phyloP scores from a whole-genome alignment of 768 basidiomycete genomes.

The Sutorius australiensis region DNA sequence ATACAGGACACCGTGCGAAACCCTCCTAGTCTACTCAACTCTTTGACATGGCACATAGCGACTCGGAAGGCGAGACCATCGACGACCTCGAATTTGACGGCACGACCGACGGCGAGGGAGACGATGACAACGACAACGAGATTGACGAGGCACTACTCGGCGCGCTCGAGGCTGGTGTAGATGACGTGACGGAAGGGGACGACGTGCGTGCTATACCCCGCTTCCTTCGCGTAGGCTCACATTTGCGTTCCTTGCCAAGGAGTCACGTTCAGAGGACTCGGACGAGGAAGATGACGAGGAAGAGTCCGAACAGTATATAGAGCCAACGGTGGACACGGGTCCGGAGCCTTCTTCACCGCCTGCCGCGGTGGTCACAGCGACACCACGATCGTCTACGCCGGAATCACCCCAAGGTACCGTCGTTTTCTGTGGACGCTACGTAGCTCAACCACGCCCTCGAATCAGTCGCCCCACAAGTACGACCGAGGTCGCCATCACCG shows the following conservation, averaged over 20 bases:
- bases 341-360: slow-evolving; percentile 27
- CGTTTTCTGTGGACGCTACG: not conserved
- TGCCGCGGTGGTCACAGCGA: slow-evolving; percentile 24
- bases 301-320: slow-evolving; percentile 38
- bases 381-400: slow-evolving; percentile 27
- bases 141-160: slow-evolving; percentile 61
- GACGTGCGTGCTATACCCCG: slow-evolving; percentile 48
- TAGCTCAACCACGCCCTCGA: slow-evolving; percentile 19
- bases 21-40: slow-evolving; percentile 2
- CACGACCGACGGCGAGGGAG: slow-evolving; percentile 41
- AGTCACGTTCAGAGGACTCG: slow-evolving; percentile 58
- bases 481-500: slow-evolving; percentile 49
- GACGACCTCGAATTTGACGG: slow-evolving; percentile 58
- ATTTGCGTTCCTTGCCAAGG: slow-evolving; percentile 33
- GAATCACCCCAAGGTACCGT: slow-evolving; percentile 35
- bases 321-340: slow-evolving; percentile 29
- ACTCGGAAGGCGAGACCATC: slow-evolving; percentile 61
- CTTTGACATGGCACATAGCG: slow-evolving; percentile 46
- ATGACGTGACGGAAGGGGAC: slow-evolving; percentile 67
- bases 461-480: slow-evolving; percentile 22
- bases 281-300: slow-evolving; percentile 56
- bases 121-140: slow-evolving; percentile 46
- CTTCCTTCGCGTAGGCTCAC: slow-evolving; percentile 1
- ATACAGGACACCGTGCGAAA: slow-evolving; percentile 29
- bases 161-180: slow-evolving; percentile 50